Percentiles rank a stretch among this genome's conserved stretches.
These are phyloP conservation scores for Potentilla sterilis DNA, from an alignment of 306 rosid genomes.

Conservation along the genomic window DNA sequence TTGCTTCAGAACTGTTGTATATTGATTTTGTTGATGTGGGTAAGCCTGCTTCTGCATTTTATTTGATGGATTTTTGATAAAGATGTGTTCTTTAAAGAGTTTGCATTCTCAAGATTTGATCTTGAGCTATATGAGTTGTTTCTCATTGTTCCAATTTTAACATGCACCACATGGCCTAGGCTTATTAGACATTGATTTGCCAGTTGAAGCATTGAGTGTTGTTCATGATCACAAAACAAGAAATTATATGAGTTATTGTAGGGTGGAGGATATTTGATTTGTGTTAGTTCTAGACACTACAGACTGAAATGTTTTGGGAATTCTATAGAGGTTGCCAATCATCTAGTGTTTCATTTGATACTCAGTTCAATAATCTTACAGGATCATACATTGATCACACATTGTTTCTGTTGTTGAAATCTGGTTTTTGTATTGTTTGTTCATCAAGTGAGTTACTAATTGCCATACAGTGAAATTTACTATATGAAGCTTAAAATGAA, in stretches of 20 bases:
- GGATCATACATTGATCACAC: not conserved
- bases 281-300: not conserved
- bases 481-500: not conserved
- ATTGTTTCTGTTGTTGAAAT: not conserved
- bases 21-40: constrained; percentile 9
- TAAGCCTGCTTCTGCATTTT: not conserved
- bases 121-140: not conserved
- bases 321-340: not conserved
- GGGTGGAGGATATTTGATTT: not conserved
- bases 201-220: not conserved
- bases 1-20: constrained; percentile 6
- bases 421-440: not conserved
- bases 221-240: not conserved
- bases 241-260: not conserved
- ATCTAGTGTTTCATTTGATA: constrained; percentile 1
- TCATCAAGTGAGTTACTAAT: not conserved
- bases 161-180: not conserved
- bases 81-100: not conserved
- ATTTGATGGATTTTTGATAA: not conserved
- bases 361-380: not conserved
- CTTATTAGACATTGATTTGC: not conserved
- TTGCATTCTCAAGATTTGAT: not conserved
- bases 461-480: constrained; percentile 3
- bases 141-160: not conserved
- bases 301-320: not conserved